Evolutionary conservation across 208 protist species (phyloP).

Genomic region (Trypanosoma vivax): DNA sequence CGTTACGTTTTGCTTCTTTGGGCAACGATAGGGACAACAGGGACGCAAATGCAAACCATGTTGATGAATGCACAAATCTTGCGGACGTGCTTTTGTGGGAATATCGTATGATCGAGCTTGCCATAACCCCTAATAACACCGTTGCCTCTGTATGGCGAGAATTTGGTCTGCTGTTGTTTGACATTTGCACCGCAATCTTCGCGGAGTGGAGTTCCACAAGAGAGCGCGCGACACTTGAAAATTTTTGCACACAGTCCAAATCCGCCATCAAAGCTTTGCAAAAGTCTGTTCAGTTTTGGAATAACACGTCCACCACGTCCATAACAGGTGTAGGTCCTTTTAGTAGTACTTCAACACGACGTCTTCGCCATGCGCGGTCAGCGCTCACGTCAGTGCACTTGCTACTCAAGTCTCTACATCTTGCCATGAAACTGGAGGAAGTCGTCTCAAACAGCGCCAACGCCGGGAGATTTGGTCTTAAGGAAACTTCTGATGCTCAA

Average conservation of each 20-base stretch:
- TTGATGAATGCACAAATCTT: slow-evolving; percentile 27
- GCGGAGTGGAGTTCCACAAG: slow-evolving; percentile 58
- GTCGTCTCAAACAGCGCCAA: slow-evolving; percentile 5
- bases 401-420: slow-evolving; percentile 66
- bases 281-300: slow-evolving; percentile 70
- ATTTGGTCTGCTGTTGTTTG: slow-evolving; percentile 81
- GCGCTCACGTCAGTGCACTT: slow-evolving; percentile 63
- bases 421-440: slow-evolving; percentile 51
- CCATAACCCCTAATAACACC: slow-evolving; percentile 38
- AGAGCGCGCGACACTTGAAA: slow-evolving; percentile 65
- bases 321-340: slow-evolving; percentile 70
- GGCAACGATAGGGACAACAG: no score
- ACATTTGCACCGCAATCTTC: slow-evolving; percentile 81
- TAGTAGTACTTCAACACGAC: slow-evolving; percentile 36
- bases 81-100: slow-evolving; percentile 56
- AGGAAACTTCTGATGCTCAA: slow-evolving; percentile 1
- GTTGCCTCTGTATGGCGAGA: slow-evolving; percentile 75
- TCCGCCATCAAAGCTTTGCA: slow-evolving; percentile 80
- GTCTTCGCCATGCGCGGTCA: slow-evolving; percentile 58
- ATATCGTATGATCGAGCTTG: slow-evolving; percentile 79
- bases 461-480: not conserved
- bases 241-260: slow-evolving; percentile 68
- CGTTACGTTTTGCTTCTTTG: not conserved
- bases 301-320: slow-evolving; percentile 29
- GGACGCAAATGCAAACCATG: not conserved